Percentiles rank a stretch among this genome's conserved stretches.
phyloP scores from a whole-genome alignment of 1,139 yeast genomes.

The Suhomyces atakaporum region DNA sequence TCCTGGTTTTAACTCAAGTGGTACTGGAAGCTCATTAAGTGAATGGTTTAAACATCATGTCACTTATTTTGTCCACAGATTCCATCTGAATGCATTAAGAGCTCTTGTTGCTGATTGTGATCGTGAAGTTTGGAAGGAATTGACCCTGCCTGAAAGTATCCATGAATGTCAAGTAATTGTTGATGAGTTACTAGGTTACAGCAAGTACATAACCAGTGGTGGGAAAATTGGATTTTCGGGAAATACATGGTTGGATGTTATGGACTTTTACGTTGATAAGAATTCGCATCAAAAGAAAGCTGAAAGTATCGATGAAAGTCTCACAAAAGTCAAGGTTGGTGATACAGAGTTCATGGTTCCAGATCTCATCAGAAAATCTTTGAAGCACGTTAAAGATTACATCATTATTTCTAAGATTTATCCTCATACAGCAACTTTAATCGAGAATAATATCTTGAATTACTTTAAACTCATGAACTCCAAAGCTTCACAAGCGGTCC shows the following conservation, averaged over 20 bases:
- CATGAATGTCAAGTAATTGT: slow-evolving; percentile 51
- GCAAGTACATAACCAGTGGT: slow-evolving; percentile 42
- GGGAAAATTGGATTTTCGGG: slow-evolving; percentile 32
- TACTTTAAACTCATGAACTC: slow-evolving; percentile 56
- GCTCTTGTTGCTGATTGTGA: slow-evolving; percentile 55
- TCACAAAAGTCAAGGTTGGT: slow-evolving; percentile 40
- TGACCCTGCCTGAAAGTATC: slow-evolving; percentile 27
- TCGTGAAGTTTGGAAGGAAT: slow-evolving; percentile 79
- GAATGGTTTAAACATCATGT: slow-evolving; percentile 71
- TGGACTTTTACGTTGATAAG: slow-evolving; percentile 27
- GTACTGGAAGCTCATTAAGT: slow-evolving; percentile 52
- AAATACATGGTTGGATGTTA: slow-evolving; percentile 48
- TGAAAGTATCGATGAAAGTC: neutral
- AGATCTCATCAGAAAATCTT: slow-evolving; percentile 32
- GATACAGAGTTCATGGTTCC: slow-evolving; percentile 48
- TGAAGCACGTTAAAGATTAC: slow-evolving; percentile 49
- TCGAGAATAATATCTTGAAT: slow-evolving; percentile 50
- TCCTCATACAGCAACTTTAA: slow-evolving; percentile 36
- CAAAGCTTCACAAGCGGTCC: slow-evolving; percentile 60
- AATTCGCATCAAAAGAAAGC: slow-evolving; percentile 6
- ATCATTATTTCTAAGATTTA: slow-evolving; percentile 51
- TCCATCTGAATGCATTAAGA: slow-evolving; percentile 54
- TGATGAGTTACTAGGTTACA: slow-evolving; percentile 56
- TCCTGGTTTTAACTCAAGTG: slow-evolving; percentile 65
- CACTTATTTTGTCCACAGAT: slow-evolving; percentile 56